Base-by-base conservation (phyloP, 371 early-diverging fungal species). In the Nosema muscidifuracis region DNA sequence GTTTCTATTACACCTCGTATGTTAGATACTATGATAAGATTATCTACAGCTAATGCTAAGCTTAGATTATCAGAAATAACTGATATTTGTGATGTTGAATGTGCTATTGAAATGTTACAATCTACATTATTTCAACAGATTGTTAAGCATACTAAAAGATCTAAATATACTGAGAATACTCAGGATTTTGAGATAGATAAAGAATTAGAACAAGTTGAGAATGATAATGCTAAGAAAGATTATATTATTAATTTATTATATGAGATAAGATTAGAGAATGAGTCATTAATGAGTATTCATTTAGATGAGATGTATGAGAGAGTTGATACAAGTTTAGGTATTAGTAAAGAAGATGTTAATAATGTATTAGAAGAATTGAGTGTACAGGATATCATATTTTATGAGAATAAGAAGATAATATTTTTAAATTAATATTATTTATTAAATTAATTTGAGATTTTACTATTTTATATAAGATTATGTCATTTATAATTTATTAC, bases 31-130 rank as follows among this genome's bases (percentile, higher is more conserved):
- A 84, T 99, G 61, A 96, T 99, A 76, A 91, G 99, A 84, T 83
- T 99, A 62, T 86, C 95, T 1, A 94, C 97, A 10, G 96, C 99
- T 6, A 92, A 94, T 83, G 98, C 99, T 51, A 98, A 97, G 84
- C 86, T 90, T 40, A 87, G 98, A 53, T 84, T 97, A 67, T 40
- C 36, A 10, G 70, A 78, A 33, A 80, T 81, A 1, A 92, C 97
- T 3, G 90, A 91, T 9, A 60, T 71, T 6, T 26, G 13, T 26
- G 84, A 84, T 76, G 80, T 78, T 16, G 69, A 55, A 20, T 75
- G 51, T 20, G 79, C 78, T 7, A 69, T 82, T 42, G 53, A 55
- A 24, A n/a, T 84, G 44, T 22, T 84, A 24, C 62, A 76, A 44
- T 47, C 30, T 30, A 69, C 76, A 16, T 71, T 81, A 0, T 78